Base-by-base conservation (phyloP, 2,329 filamentous ascomycete species). In the Colletotrichum caudatum region DNA sequence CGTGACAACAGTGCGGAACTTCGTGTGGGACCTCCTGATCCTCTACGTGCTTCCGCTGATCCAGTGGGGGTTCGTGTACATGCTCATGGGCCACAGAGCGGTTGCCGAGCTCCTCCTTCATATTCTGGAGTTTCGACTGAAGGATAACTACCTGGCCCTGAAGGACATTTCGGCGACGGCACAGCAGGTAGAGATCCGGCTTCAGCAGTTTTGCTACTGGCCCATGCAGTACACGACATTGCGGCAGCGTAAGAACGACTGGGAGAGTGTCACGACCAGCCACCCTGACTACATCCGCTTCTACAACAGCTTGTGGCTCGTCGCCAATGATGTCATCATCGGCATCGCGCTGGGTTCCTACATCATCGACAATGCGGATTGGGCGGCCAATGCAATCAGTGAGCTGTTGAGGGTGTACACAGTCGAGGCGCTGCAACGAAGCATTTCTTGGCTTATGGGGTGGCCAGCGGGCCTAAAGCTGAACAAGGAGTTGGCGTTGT, bases 191-290 rank as follows among this genome's bases (percentile, higher is more conserved):
- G 96, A 99, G 81, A 98, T 99, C 74, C 93, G 96, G 6, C 87
- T 99, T 29, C 94, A 98, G 79, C 96, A 99, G 79, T 98, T 98
- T 79, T 98, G 95, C 82, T 99, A 99, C 81, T 98, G 95, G 95
- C 97, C 96, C 2, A 94, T 97, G 82, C 95, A 99, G 80, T 98
- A 98, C 79, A 88, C 95, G 54, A 98, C 94, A 20, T 82, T 99
- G 58, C 92, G 95, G n/a, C 91, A 93, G 78, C 88, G 95, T 50
- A 97, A 97, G 78, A 91, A 92, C 74, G 94, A 97, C 76, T 98
- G 96, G 95, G 93, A 94, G 70, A 98, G 95, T 79, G 93, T 98
- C 66, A 98, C 95, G 0, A 96, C 92, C 59, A 97, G 92, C 76
- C 95, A 99, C 80, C 94, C 95, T 0, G 96, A 99, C 80, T 99